Percentiles rank a stretch among this genome's conserved stretches.
Conservation (phyloP, 768 basidiomycete species). For the Fomitopsis pulvina region DNA sequence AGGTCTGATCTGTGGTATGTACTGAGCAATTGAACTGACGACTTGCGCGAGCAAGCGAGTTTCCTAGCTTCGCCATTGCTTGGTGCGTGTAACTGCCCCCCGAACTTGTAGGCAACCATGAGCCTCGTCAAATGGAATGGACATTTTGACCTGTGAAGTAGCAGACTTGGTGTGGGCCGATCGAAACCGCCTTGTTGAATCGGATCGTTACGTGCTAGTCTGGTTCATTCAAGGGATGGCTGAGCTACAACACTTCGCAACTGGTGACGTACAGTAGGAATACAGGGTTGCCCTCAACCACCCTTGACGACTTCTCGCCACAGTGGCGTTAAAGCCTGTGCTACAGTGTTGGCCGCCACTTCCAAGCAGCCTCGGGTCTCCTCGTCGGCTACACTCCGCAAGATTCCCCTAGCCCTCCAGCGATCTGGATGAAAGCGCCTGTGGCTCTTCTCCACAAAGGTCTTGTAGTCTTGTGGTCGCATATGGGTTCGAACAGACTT, state of each 20-base stretch:
- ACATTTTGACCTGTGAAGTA: too few relatives aligned
- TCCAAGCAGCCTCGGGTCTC: conserved; percentile 52
- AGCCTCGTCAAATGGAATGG: too few relatives aligned
- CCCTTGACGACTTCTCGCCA: conserved; percentile 31
- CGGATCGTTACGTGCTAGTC: too few relatives aligned
- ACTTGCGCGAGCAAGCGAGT: too few relatives aligned
- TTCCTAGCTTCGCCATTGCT: too few relatives aligned
- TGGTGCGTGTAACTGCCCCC: too few relatives aligned
- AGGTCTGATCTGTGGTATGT: too few relatives aligned
- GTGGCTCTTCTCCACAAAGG: conserved; percentile 63
- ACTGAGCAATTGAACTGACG: too few relatives aligned
- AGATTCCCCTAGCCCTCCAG: conserved; percentile 64
- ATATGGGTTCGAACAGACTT: conserved; percentile 41
- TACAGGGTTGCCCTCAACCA: neutral
- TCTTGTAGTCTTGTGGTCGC: conserved; percentile 55
- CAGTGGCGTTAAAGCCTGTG: conserved; percentile 67
- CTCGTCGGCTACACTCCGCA: conserved; percentile 52
- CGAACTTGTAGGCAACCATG: too few relatives aligned
- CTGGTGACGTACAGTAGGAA: neutral
- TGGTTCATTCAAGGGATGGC: neutral
- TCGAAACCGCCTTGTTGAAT: too few relatives aligned
- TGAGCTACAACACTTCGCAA: neutral
- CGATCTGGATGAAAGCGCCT: conserved; percentile 75
- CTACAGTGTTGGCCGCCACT: conserved; percentile 65
- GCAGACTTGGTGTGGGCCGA: too few relatives aligned